Conservation (phyloP, 140 eudicot species). For the Bidens hawaiensis region DNA sequence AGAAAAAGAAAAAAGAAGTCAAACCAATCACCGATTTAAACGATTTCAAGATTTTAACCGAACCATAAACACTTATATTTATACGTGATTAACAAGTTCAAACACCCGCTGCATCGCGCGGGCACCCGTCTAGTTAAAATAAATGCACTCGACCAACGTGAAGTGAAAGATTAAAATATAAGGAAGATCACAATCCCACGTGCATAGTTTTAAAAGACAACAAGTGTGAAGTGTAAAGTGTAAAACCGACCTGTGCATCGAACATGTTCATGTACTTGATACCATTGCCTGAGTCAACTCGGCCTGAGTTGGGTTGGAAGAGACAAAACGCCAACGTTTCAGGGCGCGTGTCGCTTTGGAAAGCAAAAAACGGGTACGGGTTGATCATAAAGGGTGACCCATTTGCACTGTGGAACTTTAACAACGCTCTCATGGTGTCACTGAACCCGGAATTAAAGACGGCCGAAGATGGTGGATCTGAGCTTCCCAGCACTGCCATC, state of each 20-base stretch:
- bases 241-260: constrained; percentile 75
- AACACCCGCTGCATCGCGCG: too few species aligned
- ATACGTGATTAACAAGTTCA: too few species aligned
- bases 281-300: constrained; percentile 66
- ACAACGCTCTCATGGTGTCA: constrained; percentile 41
- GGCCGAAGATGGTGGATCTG: constrained; percentile 81
- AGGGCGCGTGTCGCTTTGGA: constrained; percentile 68
- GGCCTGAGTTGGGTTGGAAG: constrained; percentile 80
- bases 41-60: too few species aligned
- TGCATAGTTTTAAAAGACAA: neutral
- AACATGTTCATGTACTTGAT: constrained; percentile 94
- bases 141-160: too few species aligned
- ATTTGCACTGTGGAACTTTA: constrained; percentile 53
- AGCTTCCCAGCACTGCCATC: constrained; percentile 60
- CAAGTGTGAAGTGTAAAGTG: too few species aligned
- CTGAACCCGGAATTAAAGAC: constrained; percentile 47
- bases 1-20: too few species aligned
- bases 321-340: constrained; percentile 72
- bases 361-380: constrained; percentile 91
- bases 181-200: neutral
- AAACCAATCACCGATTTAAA: too few species aligned
- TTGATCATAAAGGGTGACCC: constrained; percentile 81
- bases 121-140: too few species aligned
- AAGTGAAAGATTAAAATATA: too few species aligned
- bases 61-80: too few species aligned